A percentile compares a stretch with the other conserved stretches of the same genome.
Conservation (phyloP, 2,329 filamentous ascomycete species). For the Leptoxyphium fumago region DNA sequence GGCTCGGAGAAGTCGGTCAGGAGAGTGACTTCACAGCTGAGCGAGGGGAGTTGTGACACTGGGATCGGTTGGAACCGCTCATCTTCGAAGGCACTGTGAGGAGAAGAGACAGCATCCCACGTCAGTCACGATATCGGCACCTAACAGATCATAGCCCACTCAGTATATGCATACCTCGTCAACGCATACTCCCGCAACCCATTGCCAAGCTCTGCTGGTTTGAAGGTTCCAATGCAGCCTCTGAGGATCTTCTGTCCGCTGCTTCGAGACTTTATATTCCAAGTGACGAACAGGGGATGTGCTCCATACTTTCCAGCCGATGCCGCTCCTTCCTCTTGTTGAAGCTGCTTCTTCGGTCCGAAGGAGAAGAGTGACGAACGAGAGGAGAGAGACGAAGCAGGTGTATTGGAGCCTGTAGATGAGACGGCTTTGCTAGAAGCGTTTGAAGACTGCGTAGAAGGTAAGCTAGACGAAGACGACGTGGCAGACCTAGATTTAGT, state of each 20-base stretch:
- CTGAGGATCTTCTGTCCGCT: conserved; percentile 54
- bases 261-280: conserved; percentile 56
- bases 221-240: conserved; percentile 94
- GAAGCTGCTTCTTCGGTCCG: conserved; percentile 8
- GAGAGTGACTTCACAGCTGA: conserved; percentile 58
- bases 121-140: conserved; percentile 1
- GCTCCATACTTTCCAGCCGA: conserved; percentile 5
- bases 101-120: background rate
- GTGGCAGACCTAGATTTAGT: conserved; percentile 8
- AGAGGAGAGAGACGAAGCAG: conserved; percentile 30
- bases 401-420: conserved; percentile 10
- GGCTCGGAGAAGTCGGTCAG: conserved; percentile 52
- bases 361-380: conserved; percentile 30
- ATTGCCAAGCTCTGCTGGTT: conserved; percentile 53
- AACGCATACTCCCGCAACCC: conserved; percentile 71
- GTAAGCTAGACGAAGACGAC: conserved; percentile 18
- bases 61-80: conserved; percentile 46
- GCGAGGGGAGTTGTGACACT: conserved; percentile 51
- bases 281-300: conserved; percentile 82
- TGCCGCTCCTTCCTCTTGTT: background rate
- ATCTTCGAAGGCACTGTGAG: conserved; percentile 45
- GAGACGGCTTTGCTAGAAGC: conserved; percentile 3
- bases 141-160: conserved; percentile 1
- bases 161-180: conserved; percentile 44
- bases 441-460: conserved; percentile 10